These are phyloP conservation scores for Xylaria sp. DNA, from an alignment of 2,329 filamentous ascomycete genomes.

Conservation along the genomic window DNA sequence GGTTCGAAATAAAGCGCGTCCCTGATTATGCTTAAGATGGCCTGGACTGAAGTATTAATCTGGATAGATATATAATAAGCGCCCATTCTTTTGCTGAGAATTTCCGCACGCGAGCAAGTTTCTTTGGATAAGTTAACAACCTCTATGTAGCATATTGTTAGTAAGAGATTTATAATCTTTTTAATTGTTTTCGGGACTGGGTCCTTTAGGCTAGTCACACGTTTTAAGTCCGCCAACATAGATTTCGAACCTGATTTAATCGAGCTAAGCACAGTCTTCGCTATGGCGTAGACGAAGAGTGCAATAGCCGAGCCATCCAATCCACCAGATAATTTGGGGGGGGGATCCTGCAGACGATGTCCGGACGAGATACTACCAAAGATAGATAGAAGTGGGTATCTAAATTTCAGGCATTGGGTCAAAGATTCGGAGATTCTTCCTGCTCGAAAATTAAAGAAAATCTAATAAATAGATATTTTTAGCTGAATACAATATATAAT, in stretches of 20 bases:
- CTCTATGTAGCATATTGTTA: constrained; percentile 33
- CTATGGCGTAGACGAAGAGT: constrained; percentile 35
- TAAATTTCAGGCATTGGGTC: constrained; percentile 37
- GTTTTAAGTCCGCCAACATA: constrained; percentile 30
- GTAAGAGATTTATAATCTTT: constrained; percentile 28
- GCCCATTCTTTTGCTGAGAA: constrained; percentile 21
- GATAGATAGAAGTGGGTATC: constrained; percentile 34
- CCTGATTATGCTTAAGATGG: constrained; percentile 24
- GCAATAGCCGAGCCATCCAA: constrained; percentile 27
- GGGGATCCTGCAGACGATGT: constrained; percentile 31
- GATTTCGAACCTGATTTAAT: constrained; percentile 27
- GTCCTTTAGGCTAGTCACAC: constrained; percentile 26
- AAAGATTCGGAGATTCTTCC: constrained; percentile 31
- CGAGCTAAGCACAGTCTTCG: constrained; percentile 28
- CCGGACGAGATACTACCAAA: constrained; percentile 35
- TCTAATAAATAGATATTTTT: constrained; percentile 28
- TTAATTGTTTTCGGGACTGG: constrained; percentile 28
- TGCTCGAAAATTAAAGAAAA: constrained; percentile 22
- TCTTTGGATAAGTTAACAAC: constrained; percentile 36
- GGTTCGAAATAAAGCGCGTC: constrained; percentile 26
- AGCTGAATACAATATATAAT: constrained; percentile 23
- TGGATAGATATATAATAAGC: constrained; percentile 25
- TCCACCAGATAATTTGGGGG: constrained; percentile 14
- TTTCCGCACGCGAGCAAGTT: constrained; percentile 28
- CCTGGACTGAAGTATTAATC: constrained; percentile 28